phyloP scores from a whole-genome alignment of 164 flowering plant genomes.

The Vitis amurensis region DNA sequence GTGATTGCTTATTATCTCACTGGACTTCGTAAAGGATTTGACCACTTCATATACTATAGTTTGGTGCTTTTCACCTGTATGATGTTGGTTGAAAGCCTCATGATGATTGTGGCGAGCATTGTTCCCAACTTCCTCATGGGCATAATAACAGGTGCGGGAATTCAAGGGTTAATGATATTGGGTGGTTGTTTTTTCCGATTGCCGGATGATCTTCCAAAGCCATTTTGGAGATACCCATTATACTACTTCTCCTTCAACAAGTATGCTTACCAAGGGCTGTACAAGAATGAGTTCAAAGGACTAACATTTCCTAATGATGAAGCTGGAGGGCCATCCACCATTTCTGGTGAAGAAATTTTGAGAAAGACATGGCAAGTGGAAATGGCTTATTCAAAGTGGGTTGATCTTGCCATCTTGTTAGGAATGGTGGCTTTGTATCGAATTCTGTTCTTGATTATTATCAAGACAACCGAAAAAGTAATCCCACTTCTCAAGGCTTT shows the following conservation, averaged over 20 bases:
- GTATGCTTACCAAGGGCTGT: constrained; percentile 37
- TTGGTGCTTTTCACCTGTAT: constrained; percentile 22
- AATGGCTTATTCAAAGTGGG: constrained; percentile 32
- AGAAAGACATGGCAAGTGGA: constrained; percentile 25
- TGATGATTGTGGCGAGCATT: too few species aligned
- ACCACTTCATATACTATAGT: constrained; percentile 25
- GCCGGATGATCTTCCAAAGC: constrained; percentile 29
- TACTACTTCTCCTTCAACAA: constrained; percentile 31
- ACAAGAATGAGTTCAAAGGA: too few species aligned
- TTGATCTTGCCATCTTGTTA: constrained; percentile 24
- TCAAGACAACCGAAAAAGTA: constrained; percentile 19
- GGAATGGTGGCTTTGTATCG: constrained; percentile 30
- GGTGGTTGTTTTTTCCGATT: constrained; percentile 33
- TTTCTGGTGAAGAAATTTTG: too few species aligned
- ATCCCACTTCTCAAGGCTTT: constrained; percentile 8
- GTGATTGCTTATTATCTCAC: constrained; percentile 32
- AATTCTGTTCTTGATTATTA: constrained; percentile 20
- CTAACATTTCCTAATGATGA: too few species aligned
- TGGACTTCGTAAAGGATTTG: constrained; percentile 32
- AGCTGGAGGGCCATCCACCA: too few species aligned
- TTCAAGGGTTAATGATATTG: constrained; percentile 39
- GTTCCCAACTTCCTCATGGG: constrained; percentile 20
- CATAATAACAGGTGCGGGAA: constrained; percentile 48
- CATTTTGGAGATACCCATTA: constrained; percentile 36
- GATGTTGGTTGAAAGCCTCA: constrained; percentile 22